Conservation (phyloP, 768 basidiomycete genomes). For the Calocera viscosa region DNA sequence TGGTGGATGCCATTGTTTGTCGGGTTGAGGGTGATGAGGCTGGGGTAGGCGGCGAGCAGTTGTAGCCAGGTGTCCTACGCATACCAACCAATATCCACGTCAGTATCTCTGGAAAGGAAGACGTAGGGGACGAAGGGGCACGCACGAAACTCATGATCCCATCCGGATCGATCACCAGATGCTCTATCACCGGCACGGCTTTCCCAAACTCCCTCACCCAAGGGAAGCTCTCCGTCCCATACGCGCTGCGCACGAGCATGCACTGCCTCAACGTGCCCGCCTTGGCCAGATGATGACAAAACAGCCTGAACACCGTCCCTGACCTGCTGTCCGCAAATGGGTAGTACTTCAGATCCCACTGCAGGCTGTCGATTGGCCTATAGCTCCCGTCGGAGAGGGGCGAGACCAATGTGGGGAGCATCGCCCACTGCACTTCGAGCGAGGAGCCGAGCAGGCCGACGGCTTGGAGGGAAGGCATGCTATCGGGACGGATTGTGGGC, state of each 20-base stretch:
- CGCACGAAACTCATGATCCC: conserved; percentile 3
- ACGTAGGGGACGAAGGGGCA: background rate
- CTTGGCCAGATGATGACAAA: background rate
- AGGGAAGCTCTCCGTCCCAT: conserved; percentile 4
- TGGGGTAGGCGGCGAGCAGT: background rate
- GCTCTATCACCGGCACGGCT: background rate
- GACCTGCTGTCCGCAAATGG: background rate
- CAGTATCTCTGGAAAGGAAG: too few relatives aligned
- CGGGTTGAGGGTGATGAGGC: conserved; percentile 3
- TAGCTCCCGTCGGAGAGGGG: background rate
- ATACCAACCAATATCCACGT: too few relatives aligned
- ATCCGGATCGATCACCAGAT: conserved; percentile 4
- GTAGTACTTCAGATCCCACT: conserved; percentile 6
- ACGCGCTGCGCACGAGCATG: conserved; percentile 1
- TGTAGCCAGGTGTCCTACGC: background rate
- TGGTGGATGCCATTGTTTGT: conserved; percentile 5
- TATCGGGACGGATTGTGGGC: conserved; percentile 2
- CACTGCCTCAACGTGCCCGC: background rate
- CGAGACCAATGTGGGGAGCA: background rate
- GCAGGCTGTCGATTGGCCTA: conserved; percentile 2
- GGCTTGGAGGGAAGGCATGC: conserved; percentile 1
- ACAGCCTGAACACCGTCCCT: background rate
- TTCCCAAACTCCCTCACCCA: conserved; percentile 2
- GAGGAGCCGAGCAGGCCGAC: background rate
- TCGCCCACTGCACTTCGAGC: conserved; percentile 2